Evolutionary conservation across 805 yeast genomes (phyloP), one percentile per base, ranked within the genome.

Genomic region (Kazachstania kunashirensis): DNA sequence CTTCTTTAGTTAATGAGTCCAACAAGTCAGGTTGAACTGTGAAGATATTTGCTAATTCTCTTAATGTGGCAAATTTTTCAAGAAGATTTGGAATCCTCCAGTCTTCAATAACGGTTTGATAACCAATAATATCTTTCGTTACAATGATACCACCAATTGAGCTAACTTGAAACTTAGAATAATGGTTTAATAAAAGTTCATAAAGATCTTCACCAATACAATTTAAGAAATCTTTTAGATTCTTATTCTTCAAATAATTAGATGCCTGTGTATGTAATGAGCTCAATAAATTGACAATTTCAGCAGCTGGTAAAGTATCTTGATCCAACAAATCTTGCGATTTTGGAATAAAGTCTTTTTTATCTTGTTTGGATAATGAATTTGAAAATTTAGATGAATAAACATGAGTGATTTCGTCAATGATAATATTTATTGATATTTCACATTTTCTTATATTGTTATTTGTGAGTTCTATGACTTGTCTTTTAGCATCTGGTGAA

Each of bases 11-110:
- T 50, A 86, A 67, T 1, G 94, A 82, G 44, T 77, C 77, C 37
- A 86, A 63, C 47, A 84, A 68, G 39, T 82, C 82, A 2, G 89
- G 81, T 52, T 83, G 92, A 13, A 84, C 94, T 0, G 94, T 79
- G 56, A 79, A 88, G 41, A 88, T 63, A 49, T 84, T 84, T 23
- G 89, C 85, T 42, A 88, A 71, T 47, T 86, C 95, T 53, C 85
- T 73, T 43, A 88, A 62, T 10, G 84, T 68, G 34, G 75, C 75
- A 61, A 83, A 79, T 39, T 71, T 70, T 24, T 77, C 82, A 4
- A 76, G 63, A 20, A 84, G 59, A 29, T 71, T 76, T 2, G 70
- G 67, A 12, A 81, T 66, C 6, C 66, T 62, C 89, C 92, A 84
- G 29, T 67, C 68, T 38, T 78, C 84, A 29, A 82, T 68, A 11